Conservation (phyloP, 768 basidiomycete genomes). For the Mycena sanguinolenta region DNA sequence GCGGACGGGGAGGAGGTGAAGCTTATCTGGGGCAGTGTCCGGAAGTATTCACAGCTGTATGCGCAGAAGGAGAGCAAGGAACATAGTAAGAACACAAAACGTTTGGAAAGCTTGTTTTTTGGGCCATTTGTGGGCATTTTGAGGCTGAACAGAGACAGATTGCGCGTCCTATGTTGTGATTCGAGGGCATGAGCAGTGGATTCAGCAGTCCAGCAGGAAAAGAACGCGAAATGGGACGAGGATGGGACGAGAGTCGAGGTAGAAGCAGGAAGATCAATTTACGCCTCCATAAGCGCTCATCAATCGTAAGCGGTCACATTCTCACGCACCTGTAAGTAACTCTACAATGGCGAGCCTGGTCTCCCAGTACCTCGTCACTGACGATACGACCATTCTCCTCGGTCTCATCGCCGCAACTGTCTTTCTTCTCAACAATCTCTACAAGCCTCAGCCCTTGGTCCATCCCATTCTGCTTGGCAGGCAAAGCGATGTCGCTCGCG, state of each 20-base stretch:
- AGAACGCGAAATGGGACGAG: not conserved
- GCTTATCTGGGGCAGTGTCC: not conserved
- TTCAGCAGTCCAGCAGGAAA: not conserved
- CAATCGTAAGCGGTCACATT: not conserved
- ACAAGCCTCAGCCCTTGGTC: slow-evolving; percentile 87
- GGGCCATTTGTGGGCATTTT: not conserved
- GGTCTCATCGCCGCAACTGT: slow-evolving; percentile 82
- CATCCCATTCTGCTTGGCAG: slow-evolving; percentile 94
- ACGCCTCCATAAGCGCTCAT: not conserved
- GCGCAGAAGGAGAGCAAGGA: not conserved
- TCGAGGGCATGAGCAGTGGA: not conserved
- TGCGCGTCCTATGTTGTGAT: not conserved
- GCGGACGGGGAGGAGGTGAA: slow-evolving; percentile 1
- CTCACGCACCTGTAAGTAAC: too few relatives aligned
- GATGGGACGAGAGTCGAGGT: not conserved
- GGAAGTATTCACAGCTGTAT: not conserved
- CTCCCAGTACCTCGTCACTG: slow-evolving; percentile 75
- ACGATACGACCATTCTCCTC: slow-evolving; percentile 84
- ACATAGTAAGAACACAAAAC: not conserved
- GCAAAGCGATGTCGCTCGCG: slow-evolving; percentile 90
- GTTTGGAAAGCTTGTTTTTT: not conserved
- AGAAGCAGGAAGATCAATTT: slow-evolving; percentile 4
- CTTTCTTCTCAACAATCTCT: slow-evolving; percentile 82
- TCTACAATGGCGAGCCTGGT: slow-evolving; percentile 39
- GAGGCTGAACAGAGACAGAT: not conserved